Evolutionary conservation across 1,139 yeast genomes (phyloP).

Genomic region (Yamadazyma epiphylla): DNA sequence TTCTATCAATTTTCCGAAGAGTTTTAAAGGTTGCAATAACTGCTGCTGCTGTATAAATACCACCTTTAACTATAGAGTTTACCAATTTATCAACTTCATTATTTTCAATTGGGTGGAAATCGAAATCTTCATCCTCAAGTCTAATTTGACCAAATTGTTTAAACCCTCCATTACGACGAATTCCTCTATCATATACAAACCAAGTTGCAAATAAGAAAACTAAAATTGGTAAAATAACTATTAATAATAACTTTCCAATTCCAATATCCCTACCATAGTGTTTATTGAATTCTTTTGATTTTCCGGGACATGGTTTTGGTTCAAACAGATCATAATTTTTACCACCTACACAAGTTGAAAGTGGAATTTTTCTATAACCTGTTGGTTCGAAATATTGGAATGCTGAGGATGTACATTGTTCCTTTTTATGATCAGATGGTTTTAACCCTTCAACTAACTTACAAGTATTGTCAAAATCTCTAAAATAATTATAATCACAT

Average conservation of each 20-base stretch:
- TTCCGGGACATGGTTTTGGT: conserved; percentile 87
- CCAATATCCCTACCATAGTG: conserved; percentile 54
- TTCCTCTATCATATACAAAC: conserved; percentile 80
- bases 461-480: conserved; percentile 80
- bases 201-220: conserved; percentile 57
- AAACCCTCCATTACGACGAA: conserved; percentile 77
- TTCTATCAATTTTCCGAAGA: conserved; percentile 30
- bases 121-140: conserved; percentile 56
- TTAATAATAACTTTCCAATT: conserved; percentile 50
- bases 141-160: conserved; percentile 82
- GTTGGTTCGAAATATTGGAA: conserved; percentile 52
- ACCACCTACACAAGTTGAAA: conserved; percentile 46
- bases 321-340: conserved; percentile 56
- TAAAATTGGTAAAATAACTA: conserved; percentile 55
- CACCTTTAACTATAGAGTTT: conserved; percentile 57
- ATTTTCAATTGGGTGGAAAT: conserved; percentile 60
- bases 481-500: conserved; percentile 83
- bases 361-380: conserved; percentile 44
- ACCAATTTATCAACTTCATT: conserved; percentile 61
- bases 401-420: conserved; percentile 56
- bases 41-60: conserved; percentile 51
- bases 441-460: conserved; percentile 67
- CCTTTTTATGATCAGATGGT: conserved; percentile 60
- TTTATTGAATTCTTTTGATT: conserved; percentile 58
- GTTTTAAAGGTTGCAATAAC: conserved; percentile 39